A percentile compares a stretch with the other conserved stretches of the same genome.
Evolutionary conservation across 352 stramenopile genomes (phyloP).

Genomic region (Globisporangium paroecandrum): DNA sequence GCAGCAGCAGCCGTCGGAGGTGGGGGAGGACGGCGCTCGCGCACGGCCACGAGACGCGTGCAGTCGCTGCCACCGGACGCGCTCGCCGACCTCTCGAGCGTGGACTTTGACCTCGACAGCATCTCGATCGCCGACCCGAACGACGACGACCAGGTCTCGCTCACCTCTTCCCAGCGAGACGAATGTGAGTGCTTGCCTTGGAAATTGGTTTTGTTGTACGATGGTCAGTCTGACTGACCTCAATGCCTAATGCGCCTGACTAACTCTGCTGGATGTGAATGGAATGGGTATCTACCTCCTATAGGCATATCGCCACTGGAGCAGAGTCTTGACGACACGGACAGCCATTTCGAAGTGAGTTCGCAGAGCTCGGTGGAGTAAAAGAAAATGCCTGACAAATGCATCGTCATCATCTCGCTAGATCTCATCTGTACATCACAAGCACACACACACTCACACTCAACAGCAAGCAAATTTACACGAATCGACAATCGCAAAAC

Average conservation of each 20-base stretch:
- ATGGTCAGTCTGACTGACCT: too few relatives aligned
- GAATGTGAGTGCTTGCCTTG: conserved; percentile 46
- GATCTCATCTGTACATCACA: conserved; percentile 2
- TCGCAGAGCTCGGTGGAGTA: conserved; percentile 70
- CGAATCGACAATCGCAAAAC: too few relatives aligned
- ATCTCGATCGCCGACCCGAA: conserved; percentile 66
- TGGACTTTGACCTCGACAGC: conserved; percentile 83
- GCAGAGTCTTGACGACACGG: conserved; percentile 69
- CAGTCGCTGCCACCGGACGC: conserved; percentile 59
- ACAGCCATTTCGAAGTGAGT: conserved; percentile 83
- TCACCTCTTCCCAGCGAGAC: conserved; percentile 70
- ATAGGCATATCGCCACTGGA: conserved; percentile 74
- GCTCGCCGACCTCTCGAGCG: conserved; percentile 42
- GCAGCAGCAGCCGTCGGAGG: neutral
- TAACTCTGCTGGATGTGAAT: neutral
- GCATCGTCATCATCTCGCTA: neutral
- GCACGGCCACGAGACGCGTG: conserved; percentile 39
- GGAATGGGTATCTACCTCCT: conserved; percentile 4
- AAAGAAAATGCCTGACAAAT: neutral
- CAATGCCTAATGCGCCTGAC: neutral
- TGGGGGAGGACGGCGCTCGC: conserved; percentile 9
- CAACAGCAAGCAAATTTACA: too few relatives aligned
- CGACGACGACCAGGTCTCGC: conserved; percentile 61
- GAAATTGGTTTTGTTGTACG: neutral
- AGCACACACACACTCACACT: neutral